Base-by-base conservation (phyloP, 495 filamentous ascomycete genomes). In the Penicillium turbatum region DNA sequence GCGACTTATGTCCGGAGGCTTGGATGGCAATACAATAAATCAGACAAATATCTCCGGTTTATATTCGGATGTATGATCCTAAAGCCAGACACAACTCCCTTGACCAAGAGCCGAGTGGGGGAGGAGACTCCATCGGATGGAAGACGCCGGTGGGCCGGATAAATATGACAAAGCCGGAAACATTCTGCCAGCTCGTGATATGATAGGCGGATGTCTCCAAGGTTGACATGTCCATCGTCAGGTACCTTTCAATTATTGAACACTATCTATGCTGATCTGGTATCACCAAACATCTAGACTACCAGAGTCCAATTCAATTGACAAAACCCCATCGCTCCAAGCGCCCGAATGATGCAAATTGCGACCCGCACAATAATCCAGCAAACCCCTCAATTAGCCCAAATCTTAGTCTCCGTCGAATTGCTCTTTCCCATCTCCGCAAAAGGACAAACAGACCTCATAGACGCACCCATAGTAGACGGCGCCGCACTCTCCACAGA, bases 371-470 rank as follows among this genome's bases (percentile, higher is more conserved):
- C 19, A 36, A 24, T 12, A 46, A 44, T n/a, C 26, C 34, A 30
- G 21, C 2, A 1, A 29, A 12, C 6, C 36, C 8, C 21, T 61
- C 57, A 67, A 53, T 63, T 51, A 3, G 72, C 66, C 72, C 72
- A 73, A 51, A 75, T 73, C 60, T 69, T 74, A 1, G 71, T 75
- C 40, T 70, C 57, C 11, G 65, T 62, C 38, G 53, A 52, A 17
- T 37, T 58, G 0, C 11, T 40, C 45, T 64, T 57, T 6, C 58
- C 60, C 36, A 70, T 41, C 3, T 69, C 66, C 0, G 71, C 65
- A 55, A 76, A 76, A 1, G 72, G 72, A 60, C 72, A 75, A 1
- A 56, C 64, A 2, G 68, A 67, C 0, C 35, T 29, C 17, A 50
- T 46, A 0, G 55, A 37, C n/a, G 21, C 21, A 24, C 21, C 21